A percentile compares a stretch with the other conserved stretches of the same genome.
These are phyloP conservation scores for Phaseolus lunatus DNA, from an alignment of 306 rosid species.

Conservation along the genomic window DNA sequence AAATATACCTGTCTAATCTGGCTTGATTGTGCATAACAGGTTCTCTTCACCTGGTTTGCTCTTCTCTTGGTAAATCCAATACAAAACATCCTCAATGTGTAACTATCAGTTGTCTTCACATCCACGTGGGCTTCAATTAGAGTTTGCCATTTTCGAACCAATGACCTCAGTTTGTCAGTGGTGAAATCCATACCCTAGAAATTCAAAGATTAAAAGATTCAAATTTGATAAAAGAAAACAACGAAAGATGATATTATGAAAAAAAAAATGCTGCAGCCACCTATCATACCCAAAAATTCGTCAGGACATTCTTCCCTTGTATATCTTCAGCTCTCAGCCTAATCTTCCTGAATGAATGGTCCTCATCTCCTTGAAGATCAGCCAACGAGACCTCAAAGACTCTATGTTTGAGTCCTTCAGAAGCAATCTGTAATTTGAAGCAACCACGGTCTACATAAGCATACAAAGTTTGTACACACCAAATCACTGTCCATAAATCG, in stretches of 20 bases:
- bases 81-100: constrained; percentile 88
- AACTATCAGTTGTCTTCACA: constrained; percentile 88
- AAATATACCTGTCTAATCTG: constrained; percentile 79
- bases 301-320: constrained; percentile 86
- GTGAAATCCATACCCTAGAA: constrained; percentile 87
- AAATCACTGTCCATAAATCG: neutral
- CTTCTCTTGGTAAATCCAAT: constrained; percentile 92
- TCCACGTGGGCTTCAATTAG: constrained; percentile 93
- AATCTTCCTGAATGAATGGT: constrained; percentile 95
- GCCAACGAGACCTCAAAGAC: constrained; percentile 94
- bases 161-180: constrained; percentile 88
- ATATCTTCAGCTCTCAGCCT: constrained; percentile 95
- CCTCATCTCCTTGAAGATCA: constrained; percentile 94
- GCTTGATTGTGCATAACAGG: constrained; percentile 93
- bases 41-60: constrained; percentile 86
- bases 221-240: neutral
- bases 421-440: constrained; percentile 73
- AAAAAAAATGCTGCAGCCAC: neutral
- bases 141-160: constrained; percentile 91
- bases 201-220: neutral
- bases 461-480: neutral
- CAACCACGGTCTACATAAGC: neutral
- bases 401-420: constrained; percentile 94
- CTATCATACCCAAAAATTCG: constrained; percentile 86
- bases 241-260: neutral